Evolutionary conservation across 176 grass and related monocot genomes (phyloP).

Genomic region (Aegilops umbellulata): DNA sequence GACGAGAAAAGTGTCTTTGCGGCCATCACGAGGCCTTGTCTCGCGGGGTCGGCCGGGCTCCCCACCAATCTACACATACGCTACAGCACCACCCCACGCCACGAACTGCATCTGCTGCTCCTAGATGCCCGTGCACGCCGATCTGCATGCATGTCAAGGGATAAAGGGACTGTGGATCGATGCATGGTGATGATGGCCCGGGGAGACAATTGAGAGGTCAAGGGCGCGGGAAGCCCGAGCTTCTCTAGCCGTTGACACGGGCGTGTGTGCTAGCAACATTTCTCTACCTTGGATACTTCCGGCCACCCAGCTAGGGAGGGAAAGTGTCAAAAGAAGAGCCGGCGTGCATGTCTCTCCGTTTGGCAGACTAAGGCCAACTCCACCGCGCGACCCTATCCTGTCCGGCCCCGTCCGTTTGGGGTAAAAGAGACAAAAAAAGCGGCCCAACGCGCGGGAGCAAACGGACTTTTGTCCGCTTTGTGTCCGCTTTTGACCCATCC

Average conservation of each 20-base stretch:
- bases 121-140: not conserved
- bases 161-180: not conserved
- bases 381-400: too few relatives aligned
- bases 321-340: constrained; percentile 30
- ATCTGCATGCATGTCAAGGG: not conserved
- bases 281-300: not conserved
- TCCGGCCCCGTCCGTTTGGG: too few relatives aligned
- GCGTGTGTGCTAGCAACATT: not conserved
- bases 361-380: too few relatives aligned
- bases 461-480: too few relatives aligned
- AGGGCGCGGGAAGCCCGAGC: constrained; percentile 19
- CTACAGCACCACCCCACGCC: not conserved
- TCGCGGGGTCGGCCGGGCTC: not conserved
- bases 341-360: not conserved
- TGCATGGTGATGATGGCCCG: constrained; percentile 9
- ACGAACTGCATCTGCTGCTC: not conserved
- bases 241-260: constrained; percentile 47
- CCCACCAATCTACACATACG: not conserved
- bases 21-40: constrained; percentile 15
- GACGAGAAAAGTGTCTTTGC: not conserved
- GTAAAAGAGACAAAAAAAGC: too few relatives aligned
- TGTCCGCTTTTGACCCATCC: too few relatives aligned
- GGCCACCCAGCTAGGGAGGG: not conserved
- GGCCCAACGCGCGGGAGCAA: too few relatives aligned
- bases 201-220: not conserved